Evolutionary conservation across 73 alveolate genomes (phyloP).

Genomic region (Halteria grandinella): DNA sequence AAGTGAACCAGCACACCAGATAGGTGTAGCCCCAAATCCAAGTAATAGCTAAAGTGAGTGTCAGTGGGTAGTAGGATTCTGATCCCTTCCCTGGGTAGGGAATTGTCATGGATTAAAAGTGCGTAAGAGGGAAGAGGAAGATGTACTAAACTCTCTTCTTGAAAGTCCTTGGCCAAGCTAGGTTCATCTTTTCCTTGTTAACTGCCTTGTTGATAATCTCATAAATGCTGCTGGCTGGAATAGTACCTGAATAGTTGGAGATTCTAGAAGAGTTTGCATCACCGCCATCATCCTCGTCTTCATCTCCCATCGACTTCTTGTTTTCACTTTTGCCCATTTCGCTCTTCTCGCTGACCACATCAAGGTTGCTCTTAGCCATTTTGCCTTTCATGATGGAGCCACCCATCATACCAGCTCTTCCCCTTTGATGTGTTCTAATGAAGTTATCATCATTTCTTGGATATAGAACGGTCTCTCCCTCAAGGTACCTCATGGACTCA

Average conservation of each 20-base stretch:
- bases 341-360: no score
- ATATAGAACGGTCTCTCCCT: no score
- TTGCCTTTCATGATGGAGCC: no score
- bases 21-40: slow-evolving; percentile 67
- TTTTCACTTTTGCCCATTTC: no score
- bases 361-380: no score
- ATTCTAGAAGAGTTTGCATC: no score
- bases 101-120: slow-evolving; percentile 37
- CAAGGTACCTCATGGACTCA: no score
- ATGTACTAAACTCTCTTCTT: slow-evolving; percentile 12
- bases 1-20: slow-evolving; percentile 69
- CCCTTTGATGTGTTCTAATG: no score
- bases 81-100: slow-evolving; percentile 55
- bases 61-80: slow-evolving; percentile 64
- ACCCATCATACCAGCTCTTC: no score
- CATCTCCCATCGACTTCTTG: no score
- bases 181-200: slow-evolving; percentile 17
- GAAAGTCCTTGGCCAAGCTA: neutral
- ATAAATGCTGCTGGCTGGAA: slow-evolving; percentile 14
- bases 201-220: slow-evolving; percentile 32
- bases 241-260: neutral
- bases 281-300: slow-evolving; percentile 8
- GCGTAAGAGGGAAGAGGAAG: slow-evolving; percentile 39
- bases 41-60: slow-evolving; percentile 28
- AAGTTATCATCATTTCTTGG: no score